Percentiles rank a stretch among this genome's conserved stretches.
These are phyloP conservation scores for Bolboschoenoplectus hybrid DNA, from an alignment of 202 grass and related monocot species.

Conservation along the genomic window DNA sequence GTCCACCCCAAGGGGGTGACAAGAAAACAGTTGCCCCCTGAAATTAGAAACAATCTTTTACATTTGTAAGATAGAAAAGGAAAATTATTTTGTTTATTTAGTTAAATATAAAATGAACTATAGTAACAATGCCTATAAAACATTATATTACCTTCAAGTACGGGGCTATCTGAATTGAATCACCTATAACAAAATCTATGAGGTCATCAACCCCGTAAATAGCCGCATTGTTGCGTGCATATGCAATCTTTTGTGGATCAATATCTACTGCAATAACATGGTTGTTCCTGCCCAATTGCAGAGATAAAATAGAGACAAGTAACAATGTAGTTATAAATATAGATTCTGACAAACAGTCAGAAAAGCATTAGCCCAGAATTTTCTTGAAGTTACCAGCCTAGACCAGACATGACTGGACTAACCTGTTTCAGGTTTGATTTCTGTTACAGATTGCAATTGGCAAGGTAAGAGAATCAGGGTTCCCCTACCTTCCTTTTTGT, in stretches of 20 bases:
- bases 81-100: neutral
- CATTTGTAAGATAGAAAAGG: neutral
- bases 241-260: slow-evolving; percentile 84
- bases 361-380: slow-evolving; percentile 2
- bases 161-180: slow-evolving; percentile 63
- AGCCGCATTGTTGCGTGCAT: slow-evolving; percentile 81
- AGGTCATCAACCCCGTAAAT: slow-evolving; percentile 71
- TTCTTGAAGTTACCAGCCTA: slow-evolving; percentile 6
- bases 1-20: slow-evolving; percentile 98
- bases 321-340: neutral
- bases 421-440: slow-evolving; percentile 13
- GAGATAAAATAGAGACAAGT: neutral
- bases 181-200: slow-evolving; percentile 85
- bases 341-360: neutral
- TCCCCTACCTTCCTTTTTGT: neutral
- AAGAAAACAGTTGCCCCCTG: slow-evolving; percentile 83
- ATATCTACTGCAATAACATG: slow-evolving; percentile 95
- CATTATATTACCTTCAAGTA: slow-evolving; percentile 64
- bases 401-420: neutral
- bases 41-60: slow-evolving; percentile 36
- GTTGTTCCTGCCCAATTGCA: slow-evolving; percentile 55
- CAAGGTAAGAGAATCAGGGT: neutral
- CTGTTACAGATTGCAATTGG: neutral
- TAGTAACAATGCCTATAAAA: slow-evolving; percentile 37
- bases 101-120: neutral